phyloP scores from a whole-genome alignment of 2,329 filamentous ascomycete species.

The Clonostachys solani region DNA sequence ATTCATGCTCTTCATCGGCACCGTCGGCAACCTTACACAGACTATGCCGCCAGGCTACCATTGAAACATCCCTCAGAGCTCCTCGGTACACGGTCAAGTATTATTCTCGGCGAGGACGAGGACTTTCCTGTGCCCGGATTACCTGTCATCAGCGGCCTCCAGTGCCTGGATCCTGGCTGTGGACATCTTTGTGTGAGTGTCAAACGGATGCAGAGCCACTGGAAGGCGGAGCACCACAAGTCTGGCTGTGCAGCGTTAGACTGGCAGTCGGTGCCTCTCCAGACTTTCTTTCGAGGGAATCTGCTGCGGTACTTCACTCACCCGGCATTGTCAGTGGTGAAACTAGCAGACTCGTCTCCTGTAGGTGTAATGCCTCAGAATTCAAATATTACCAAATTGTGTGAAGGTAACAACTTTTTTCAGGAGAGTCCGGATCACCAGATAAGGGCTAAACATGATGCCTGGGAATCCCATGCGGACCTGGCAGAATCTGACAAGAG shows the following conservation, averaged over 20 bases:
- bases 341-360: neutral
- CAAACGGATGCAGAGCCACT: conserved; percentile 10
- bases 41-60: conserved; percentile 2
- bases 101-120: too few species aligned
- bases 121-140: conserved; percentile 6
- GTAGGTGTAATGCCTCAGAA: too few species aligned
- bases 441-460: neutral
- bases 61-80: neutral
- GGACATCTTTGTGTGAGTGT: conserved; percentile 6
- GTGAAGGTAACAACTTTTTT: too few species aligned
- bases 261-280: conserved; percentile 2
- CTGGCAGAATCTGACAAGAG: neutral
- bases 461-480: neutral
- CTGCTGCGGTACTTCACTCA: conserved; percentile 7
- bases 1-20: conserved; percentile 7
- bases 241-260: conserved; percentile 2
- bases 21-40: conserved; percentile 4
- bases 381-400: too few species aligned
- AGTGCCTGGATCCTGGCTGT: conserved; percentile 2
- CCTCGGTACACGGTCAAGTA: neutral
- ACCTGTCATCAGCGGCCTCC: conserved; percentile 3
- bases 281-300: conserved; percentile 9
- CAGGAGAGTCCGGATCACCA: neutral
- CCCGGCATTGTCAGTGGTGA: neutral
- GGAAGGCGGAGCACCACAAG: conserved; percentile 4